A percentile compares a stretch with the other conserved stretches of the same genome.
Conservation (phyloP, 73 alveolate species). For the Paramecium sonneborni region DNA sequence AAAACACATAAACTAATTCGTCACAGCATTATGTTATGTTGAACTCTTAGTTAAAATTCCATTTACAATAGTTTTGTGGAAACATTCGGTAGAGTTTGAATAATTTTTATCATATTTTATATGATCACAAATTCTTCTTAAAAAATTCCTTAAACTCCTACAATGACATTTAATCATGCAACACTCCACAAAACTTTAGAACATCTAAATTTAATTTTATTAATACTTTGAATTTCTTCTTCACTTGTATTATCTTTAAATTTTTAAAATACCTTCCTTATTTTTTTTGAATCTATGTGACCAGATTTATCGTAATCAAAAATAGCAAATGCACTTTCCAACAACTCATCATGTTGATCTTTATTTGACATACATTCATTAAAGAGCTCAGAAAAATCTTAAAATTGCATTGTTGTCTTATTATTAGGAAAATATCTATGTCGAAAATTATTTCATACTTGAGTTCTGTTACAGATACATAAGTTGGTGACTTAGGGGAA, state of each 20-base stretch:
- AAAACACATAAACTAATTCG: not conserved
- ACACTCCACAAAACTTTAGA: conserved; percentile 61
- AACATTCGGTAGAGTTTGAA: conserved; percentile 31
- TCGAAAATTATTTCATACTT: not conserved
- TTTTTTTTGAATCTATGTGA: conserved; percentile 48
- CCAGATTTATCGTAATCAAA: conserved; percentile 44
- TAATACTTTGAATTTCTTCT: conserved; percentile 59
- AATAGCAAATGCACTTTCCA: conserved; percentile 34
- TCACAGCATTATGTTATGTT: not conserved
- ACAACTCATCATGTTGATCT: conserved; percentile 50
- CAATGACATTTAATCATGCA: conserved; percentile 46
- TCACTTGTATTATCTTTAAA: conserved; percentile 53
- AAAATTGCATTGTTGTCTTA: conserved; percentile 30
- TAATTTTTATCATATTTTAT: conserved; percentile 7
- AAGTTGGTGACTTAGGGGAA: conserved; percentile 10
- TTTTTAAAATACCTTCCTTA: conserved; percentile 26
- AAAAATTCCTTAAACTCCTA: conserved; percentile 54
- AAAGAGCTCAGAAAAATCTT: conserved; percentile 50
- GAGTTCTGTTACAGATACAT: conserved; percentile 39
- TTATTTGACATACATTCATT: conserved; percentile 53
- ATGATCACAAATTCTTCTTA: not conserved
- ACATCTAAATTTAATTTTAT: conserved; percentile 1
- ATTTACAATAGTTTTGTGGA: conserved; percentile 14
- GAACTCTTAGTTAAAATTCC: conserved; percentile 9
- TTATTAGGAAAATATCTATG: conserved; percentile 48